A percentile compares a stretch with the other conserved stretches of the same genome.
Conservation (phyloP, 768 basidiomycete species). For the Rhizopogon roseolus region DNA sequence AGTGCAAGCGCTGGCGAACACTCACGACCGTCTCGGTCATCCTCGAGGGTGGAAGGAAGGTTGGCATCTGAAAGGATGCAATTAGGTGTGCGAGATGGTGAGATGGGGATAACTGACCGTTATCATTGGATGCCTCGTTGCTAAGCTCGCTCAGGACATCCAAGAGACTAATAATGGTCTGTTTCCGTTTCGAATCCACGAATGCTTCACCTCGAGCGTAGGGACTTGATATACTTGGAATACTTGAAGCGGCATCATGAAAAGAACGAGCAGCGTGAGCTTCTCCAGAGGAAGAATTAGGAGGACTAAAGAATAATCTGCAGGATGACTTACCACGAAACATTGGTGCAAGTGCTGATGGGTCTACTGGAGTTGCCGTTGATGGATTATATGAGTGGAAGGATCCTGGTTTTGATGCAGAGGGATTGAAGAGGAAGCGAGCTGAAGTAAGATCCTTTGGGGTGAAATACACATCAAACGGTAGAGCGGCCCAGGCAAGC, state of each 20-base stretch:
- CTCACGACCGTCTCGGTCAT: slow-evolving; percentile 41
- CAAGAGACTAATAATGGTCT: slow-evolving; percentile 42
- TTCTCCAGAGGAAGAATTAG: background rate
- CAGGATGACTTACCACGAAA: slow-evolving; percentile 23
- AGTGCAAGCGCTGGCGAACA: slow-evolving; percentile 11
- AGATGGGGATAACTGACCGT: slow-evolving; percentile 22
- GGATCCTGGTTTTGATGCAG: background rate
- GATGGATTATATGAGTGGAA: background rate
- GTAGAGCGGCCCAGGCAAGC: slow-evolving; percentile 31
- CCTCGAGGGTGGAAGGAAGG: slow-evolving; percentile 34
- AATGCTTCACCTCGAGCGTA: slow-evolving; percentile 23
- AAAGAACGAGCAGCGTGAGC: slow-evolving; percentile 18
- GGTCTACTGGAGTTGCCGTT: background rate
- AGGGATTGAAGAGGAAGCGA: background rate
- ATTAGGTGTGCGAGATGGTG: background rate
- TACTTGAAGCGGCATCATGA: slow-evolving; percentile 21
- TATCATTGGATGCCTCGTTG: slow-evolving; percentile 31
- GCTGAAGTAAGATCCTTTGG: slow-evolving; percentile 13
- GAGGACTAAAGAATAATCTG: slow-evolving; percentile 19
- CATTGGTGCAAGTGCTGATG: slow-evolving; percentile 12
- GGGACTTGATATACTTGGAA: slow-evolving; percentile 18
- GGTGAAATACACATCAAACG: slow-evolving; percentile 30
- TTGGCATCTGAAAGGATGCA: slow-evolving; percentile 15
- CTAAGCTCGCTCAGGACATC: slow-evolving; percentile 42
- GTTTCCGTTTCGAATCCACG: slow-evolving; percentile 32